These are phyloP conservation scores for Dentipellis sp. DNA, from an alignment of 768 basidiomycete genomes.

Conservation along the genomic window DNA sequence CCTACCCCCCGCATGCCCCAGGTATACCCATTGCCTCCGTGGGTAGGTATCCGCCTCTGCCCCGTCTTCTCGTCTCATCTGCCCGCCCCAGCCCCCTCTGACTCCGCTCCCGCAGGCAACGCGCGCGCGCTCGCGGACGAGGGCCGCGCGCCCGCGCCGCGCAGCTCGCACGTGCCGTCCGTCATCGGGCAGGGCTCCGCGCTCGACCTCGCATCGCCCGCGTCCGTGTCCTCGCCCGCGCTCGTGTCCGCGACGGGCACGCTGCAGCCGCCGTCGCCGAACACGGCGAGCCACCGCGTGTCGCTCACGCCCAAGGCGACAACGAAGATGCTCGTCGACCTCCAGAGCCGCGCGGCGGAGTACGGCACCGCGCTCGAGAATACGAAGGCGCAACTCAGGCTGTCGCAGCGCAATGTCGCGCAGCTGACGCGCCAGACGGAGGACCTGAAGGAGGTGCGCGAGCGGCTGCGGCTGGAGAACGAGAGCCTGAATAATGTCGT, in stretches of 20 bases:
- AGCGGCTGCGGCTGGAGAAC: conserved; percentile 75
- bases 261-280: conserved; percentile 20
- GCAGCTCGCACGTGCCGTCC: conserved; percentile 19
- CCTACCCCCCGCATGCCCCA: conserved; percentile 19
- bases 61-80: conserved; percentile 2
- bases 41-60: conserved; percentile 13
- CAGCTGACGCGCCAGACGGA: conserved; percentile 80
- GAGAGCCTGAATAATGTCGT: conserved; percentile 86
- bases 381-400: conserved; percentile 70
- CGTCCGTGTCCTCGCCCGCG: conserved; percentile 13
- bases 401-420: conserved; percentile 77
- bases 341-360: conserved; percentile 76
- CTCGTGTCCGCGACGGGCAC: not conserved
- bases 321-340: conserved; percentile 80
- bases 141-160: conserved; percentile 28
- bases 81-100: not conserved
- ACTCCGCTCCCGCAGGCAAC: conserved; percentile 45
- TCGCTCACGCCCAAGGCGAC: conserved; percentile 71
- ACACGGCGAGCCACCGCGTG: conserved; percentile 34
- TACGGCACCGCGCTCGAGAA: conserved; percentile 79
- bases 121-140: conserved; percentile 79
- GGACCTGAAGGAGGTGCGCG: conserved; percentile 81
- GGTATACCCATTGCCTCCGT: conserved; percentile 37
- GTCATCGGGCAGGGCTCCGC: conserved; percentile 13
- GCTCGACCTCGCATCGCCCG: conserved; percentile 30